These are phyloP conservation scores for Miscanthus lutarioriparius DNA, from an alignment of 176 grass and related monocot species.

Conservation along the genomic window DNA sequence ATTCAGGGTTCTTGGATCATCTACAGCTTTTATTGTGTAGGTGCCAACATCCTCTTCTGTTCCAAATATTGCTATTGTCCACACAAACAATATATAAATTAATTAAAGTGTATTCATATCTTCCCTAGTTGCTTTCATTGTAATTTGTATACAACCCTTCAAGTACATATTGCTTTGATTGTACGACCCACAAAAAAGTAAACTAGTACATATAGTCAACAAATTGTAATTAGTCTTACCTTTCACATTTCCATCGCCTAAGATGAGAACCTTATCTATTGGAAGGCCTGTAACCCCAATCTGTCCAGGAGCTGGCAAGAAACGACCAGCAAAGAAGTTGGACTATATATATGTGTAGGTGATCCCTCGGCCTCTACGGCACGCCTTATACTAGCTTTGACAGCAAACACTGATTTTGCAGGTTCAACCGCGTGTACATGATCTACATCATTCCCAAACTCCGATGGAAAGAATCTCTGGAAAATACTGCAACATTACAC, in stretches of 20 bases:
- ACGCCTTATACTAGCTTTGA: slow-evolving; percentile 39
- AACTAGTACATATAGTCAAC: background rate
- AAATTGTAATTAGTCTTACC: slow-evolving; percentile 28
- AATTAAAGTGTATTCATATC: background rate
- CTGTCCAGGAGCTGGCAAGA: slow-evolving; percentile 34
- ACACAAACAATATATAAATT: background rate
- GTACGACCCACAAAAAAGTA: background rate
- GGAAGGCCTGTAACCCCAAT: slow-evolving; percentile 16
- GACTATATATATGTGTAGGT: slow-evolving; percentile 42
- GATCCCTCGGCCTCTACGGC: slow-evolving; percentile 41
- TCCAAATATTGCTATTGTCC: slow-evolving; percentile 37
- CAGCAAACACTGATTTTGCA: slow-evolving; percentile 31
- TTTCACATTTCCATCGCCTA: slow-evolving; percentile 59
- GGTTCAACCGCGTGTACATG: slow-evolving; percentile 35
- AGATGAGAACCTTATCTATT: slow-evolving; percentile 45
- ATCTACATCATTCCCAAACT: slow-evolving; percentile 53
- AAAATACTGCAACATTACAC: background rate
- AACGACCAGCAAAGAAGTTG: slow-evolving; percentile 52
- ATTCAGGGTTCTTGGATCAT: slow-evolving; percentile 62
- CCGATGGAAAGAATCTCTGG: slow-evolving; percentile 49
- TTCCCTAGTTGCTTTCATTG: background rate
- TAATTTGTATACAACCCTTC: background rate
- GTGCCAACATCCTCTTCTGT: slow-evolving; percentile 51
- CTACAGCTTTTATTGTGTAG: slow-evolving; percentile 61
- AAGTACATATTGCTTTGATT: background rate